Evolutionary conservation across 495 filamentous ascomycete genomes (phyloP).

Genomic region (Daldinia concentrica): DNA sequence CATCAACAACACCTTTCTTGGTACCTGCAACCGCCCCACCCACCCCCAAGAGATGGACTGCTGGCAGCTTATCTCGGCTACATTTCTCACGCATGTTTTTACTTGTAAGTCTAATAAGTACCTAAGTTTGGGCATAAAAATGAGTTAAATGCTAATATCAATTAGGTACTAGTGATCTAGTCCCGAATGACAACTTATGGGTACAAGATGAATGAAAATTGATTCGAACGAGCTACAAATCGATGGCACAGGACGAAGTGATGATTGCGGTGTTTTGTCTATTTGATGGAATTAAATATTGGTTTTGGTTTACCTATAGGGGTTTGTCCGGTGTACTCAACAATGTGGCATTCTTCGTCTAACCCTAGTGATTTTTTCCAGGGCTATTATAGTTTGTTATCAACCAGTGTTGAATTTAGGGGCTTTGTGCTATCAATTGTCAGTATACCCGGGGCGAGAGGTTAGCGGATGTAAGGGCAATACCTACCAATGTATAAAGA

Average conservation of each 20-base stretch:
- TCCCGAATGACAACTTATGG: constrained; percentile 30
- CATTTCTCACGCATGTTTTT: constrained; percentile 35
- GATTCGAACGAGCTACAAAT: not conserved
- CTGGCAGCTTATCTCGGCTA: constrained; percentile 32
- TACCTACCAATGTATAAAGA: no score
- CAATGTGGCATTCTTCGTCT: not conserved
- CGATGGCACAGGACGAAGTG: not conserved
- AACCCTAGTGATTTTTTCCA: not conserved
- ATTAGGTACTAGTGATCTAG: constrained; percentile 28
- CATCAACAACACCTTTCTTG: constrained; percentile 39
- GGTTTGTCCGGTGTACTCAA: not conserved
- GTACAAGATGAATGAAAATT: constrained; percentile 9
- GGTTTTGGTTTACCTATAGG: not conserved
- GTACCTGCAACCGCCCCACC: constrained; percentile 29
- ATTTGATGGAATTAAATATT: not conserved
- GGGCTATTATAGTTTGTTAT: not conserved
- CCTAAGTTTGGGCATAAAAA: not conserved
- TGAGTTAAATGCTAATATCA: not conserved
- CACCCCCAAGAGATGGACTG: constrained; percentile 39
- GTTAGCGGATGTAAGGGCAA: no score
- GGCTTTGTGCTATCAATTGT: no score
- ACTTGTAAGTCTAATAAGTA: constrained; percentile 28
- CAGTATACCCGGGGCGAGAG: no score
- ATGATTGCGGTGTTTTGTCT: constrained; percentile 1
- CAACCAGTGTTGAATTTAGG: not conserved